Percentiles rank a stretch among this genome's conserved stretches.
Conservation (phyloP, 2,329 filamentous ascomycete species). For the Pseudogymnoascus sp. region DNA sequence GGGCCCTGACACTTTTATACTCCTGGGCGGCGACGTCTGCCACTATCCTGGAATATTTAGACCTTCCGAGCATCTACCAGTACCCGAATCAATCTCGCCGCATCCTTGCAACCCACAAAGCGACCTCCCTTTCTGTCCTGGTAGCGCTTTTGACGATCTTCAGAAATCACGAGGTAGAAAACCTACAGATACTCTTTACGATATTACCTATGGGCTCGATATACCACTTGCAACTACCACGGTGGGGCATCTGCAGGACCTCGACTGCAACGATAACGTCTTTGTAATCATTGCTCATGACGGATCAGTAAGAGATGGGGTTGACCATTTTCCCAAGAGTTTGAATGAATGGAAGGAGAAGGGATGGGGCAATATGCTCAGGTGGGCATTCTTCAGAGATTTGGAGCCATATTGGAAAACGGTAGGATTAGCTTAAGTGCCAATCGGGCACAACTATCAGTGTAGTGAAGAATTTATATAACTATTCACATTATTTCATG, state of each 20-base stretch:
- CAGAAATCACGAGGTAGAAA: constrained; percentile 19
- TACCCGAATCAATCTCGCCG: constrained; percentile 29
- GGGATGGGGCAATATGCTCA: constrained; percentile 33
- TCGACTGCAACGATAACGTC: constrained; percentile 35
- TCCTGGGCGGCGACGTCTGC: constrained; percentile 36
- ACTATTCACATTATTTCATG: neutral
- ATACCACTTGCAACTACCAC: constrained; percentile 22
- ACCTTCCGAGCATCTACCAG: constrained; percentile 30
- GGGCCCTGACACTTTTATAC: constrained; percentile 31
- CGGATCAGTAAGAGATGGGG: constrained; percentile 30
- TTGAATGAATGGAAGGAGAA: constrained; percentile 37
- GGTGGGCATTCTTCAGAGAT: constrained; percentile 41
- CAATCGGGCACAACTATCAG: neutral
- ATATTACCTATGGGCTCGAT: constrained; percentile 21
- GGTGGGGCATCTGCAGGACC: constrained; percentile 34
- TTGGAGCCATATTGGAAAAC: constrained; percentile 23
- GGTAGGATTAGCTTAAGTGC: neutral
- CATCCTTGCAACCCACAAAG: constrained; percentile 26
- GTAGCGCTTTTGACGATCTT: constrained; percentile 19
- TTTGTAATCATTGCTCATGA: constrained; percentile 39
- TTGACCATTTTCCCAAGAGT: constrained; percentile 38
- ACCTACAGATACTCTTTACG: constrained; percentile 20
- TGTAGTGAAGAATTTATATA: neutral
- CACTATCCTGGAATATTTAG: constrained; percentile 33
- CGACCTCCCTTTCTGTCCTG: constrained; percentile 16